These are phyloP conservation scores for Pichia manshurica DNA, from an alignment of 805 yeast species.

Conservation along the genomic window DNA sequence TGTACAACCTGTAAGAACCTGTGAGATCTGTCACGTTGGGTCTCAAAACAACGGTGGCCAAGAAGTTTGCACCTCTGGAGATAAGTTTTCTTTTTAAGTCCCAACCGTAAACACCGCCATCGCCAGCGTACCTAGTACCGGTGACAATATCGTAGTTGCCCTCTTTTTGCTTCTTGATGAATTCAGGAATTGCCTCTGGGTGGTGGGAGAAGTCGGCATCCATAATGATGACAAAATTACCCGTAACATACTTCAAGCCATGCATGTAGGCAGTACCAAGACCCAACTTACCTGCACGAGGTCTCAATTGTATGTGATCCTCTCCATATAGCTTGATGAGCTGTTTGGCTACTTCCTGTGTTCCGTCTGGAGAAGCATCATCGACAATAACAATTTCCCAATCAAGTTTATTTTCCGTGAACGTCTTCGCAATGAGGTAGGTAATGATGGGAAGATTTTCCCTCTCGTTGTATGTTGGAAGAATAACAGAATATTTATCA, in stretches of 20 bases:
- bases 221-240: constrained; percentile 74
- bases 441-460: constrained; percentile 63
- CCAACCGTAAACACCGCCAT: constrained; percentile 84
- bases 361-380: constrained; percentile 78
- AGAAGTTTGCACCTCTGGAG: constrained; percentile 74
- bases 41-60: constrained; percentile 64
- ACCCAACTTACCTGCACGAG: constrained; percentile 74
- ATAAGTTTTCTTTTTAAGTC: constrained; percentile 73
- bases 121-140: constrained; percentile 67
- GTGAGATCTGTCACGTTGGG: constrained; percentile 72
- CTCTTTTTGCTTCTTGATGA: constrained; percentile 56
- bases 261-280: constrained; percentile 78
- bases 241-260: constrained; percentile 64
- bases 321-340: constrained; percentile 52
- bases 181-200: constrained; percentile 73
- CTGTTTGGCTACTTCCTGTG: constrained; percentile 65
- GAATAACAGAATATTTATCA: constrained; percentile 63
- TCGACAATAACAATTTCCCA: constrained; percentile 80
- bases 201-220: constrained; percentile 82
- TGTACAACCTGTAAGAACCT: constrained; percentile 71
- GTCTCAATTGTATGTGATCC: constrained; percentile 55
- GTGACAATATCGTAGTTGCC: constrained; percentile 45
- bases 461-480: constrained; percentile 75
- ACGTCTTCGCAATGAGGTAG: constrained; percentile 64
- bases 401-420: constrained; percentile 47